Conservation (phyloP, 805 yeast genomes). For the Dipodascopsis uninucleata region DNA sequence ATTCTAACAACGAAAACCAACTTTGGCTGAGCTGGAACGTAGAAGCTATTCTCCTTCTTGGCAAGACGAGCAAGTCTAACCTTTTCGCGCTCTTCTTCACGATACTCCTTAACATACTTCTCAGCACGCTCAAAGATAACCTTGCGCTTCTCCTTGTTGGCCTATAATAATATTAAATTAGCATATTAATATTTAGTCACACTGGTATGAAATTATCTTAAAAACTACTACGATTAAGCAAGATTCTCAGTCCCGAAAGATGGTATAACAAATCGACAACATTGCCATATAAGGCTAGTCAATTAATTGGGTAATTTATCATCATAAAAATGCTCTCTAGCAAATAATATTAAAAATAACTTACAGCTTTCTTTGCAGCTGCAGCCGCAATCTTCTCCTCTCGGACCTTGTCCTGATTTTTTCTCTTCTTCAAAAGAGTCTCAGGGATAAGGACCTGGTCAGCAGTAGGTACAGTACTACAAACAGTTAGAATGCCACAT, state of each 20-base stretch:
- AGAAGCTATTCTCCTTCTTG: slow-evolving; percentile 89
- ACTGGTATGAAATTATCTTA: background rate
- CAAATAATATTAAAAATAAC: slow-evolving; percentile 7
- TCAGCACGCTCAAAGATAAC: slow-evolving; percentile 87
- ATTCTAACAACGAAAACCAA: slow-evolving; percentile 68
- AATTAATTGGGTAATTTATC: slow-evolving; percentile 22
- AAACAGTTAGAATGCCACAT: slow-evolving; percentile 7
- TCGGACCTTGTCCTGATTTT: slow-evolving; percentile 50
- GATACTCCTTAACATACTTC: slow-evolving; percentile 88
- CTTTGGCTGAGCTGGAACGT: slow-evolving; percentile 71
- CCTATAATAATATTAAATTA: slow-evolving; percentile 32
- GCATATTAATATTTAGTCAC: slow-evolving; percentile 1
- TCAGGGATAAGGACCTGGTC: slow-evolving; percentile 42
- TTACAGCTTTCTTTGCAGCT: slow-evolving; percentile 34
- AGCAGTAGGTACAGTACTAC: slow-evolving; percentile 47
- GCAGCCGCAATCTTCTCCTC: slow-evolving; percentile 41
- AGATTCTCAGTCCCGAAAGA: slow-evolving; percentile 75
- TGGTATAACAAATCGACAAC: slow-evolving; percentile 75
- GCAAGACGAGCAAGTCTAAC: slow-evolving; percentile 85
- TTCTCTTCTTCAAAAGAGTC: slow-evolving; percentile 50
- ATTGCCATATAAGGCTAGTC: slow-evolving; percentile 44
- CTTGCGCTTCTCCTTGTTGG: slow-evolving; percentile 49
- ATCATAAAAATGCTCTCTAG: slow-evolving; percentile 14
- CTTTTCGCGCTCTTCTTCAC: slow-evolving; percentile 77
- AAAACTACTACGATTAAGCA: slow-evolving; percentile 1